A percentile compares a stretch with the other conserved stretches of the same genome.
phyloP scores from a whole-genome alignment of 106 monocot species.

The Vanilla planifolia region DNA sequence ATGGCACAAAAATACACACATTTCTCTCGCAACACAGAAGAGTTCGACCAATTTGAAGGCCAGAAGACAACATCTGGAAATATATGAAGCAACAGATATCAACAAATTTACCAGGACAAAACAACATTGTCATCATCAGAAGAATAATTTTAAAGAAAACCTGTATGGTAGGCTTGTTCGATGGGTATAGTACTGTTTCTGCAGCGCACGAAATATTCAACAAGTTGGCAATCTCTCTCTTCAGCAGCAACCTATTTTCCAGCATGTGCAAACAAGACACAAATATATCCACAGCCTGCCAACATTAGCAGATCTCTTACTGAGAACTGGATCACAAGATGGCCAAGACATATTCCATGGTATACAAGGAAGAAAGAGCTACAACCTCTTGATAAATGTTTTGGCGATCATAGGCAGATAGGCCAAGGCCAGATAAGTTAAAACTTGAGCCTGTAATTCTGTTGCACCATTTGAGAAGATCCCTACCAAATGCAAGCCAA shows the following conservation, averaged over 20 bases:
- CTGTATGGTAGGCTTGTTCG: slow-evolving; percentile 62
- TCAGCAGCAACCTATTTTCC: slow-evolving; percentile 30
- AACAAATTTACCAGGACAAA: not conserved
- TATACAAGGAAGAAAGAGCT: not conserved
- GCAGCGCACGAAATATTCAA: slow-evolving; percentile 28
- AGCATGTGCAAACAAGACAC: slow-evolving; percentile 35
- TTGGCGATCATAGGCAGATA: slow-evolving; percentile 34
- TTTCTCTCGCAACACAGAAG: slow-evolving; percentile 20
- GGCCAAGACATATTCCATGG: not conserved
- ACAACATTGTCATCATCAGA: slow-evolving; percentile 2
- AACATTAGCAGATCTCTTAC: not conserved
- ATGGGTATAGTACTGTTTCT: slow-evolving; percentile 20
- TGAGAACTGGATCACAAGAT: not conserved
- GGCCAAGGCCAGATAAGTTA: slow-evolving; percentile 21
- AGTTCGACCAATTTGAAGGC: slow-evolving; percentile 67
- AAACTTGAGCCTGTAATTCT: slow-evolving; percentile 42
- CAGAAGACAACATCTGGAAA: slow-evolving; percentile 28
- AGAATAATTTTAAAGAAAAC: slow-evolving; percentile 18
- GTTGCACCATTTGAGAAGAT: slow-evolving; percentile 91
- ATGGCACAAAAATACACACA: slow-evolving; percentile 14
- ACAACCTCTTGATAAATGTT: slow-evolving; percentile 80
- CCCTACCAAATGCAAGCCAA: slow-evolving; percentile 35
- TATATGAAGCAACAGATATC: slow-evolving; percentile 3
- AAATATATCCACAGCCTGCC: slow-evolving; percentile 87
- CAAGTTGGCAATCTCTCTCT: slow-evolving; percentile 47